Evolutionary conservation across 1,284 basidiomycete species (phyloP), one percentile per base, ranked within the genome.

Genomic region (Gomphus bonarii): DNA sequence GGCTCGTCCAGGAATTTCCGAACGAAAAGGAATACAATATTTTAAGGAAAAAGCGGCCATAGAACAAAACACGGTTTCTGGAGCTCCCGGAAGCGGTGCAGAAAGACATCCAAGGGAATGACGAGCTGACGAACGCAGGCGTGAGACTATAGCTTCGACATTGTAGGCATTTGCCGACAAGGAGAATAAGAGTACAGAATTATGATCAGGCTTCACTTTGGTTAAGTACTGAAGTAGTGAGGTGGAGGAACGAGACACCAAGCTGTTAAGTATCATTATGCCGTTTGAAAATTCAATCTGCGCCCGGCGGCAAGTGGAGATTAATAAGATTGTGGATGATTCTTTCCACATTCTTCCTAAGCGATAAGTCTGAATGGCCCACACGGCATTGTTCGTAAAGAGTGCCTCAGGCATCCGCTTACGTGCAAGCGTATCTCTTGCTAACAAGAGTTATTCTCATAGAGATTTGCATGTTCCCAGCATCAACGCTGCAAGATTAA

Each of bases 21-120:
- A 87, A 20, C 76, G 72, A 61, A 87, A 87, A 0, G 75, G 68
- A 1, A 72, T 68, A 25, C 72, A 71, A 10, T 63, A 51, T 0
- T 61, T 56, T 0, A 69, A 16, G 12, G 50, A 40, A n/a, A 51
- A 36, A 20, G 18, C 10, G 14, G 77, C 73, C 42, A 85, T 63
- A 20, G 82, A 80, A 61, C 81, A 82, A 1, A 76, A 69, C 43
- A 76, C 71, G n/a, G 63, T 62, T 46, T 64, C 61, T 22, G 64
- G 28, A 28, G 25, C 40, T n/a, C 62, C 58, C 7, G 71, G 72
- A 22, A 76, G 61, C 1, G 79, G 74, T 0, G 78, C 73, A 5
- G 81, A 76, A 22, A 87, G 73, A 63, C 84, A 85, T 7, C 85
- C 84, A 18, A 82, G 63, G 20, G 77, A 72, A n/a, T 70, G 62